Evolutionary conservation across 306 rosid genomes (phyloP), one percentile per base, ranked within the genome.

Genomic region (Quercus rubra): DNA sequence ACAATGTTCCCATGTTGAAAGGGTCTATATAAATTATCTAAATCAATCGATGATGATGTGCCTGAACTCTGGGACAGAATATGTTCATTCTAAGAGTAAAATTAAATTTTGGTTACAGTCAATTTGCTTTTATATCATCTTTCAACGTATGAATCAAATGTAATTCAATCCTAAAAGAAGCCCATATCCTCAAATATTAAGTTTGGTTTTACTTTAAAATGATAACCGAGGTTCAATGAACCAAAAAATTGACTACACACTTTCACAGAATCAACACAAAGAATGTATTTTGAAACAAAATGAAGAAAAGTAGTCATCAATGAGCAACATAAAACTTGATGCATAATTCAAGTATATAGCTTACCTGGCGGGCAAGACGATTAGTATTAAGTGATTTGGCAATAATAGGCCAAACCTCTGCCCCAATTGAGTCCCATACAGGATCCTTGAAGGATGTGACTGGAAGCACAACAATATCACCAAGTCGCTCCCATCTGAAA

Each of bases 361-460:
- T 87, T 83, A 91, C 98, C 71, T 91, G 99, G 81, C 90, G 96
- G 70, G 97, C 97, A 80, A 93, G 97, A 55, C 94, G 91, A 57
- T 43, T 73, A 51, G 93, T 80, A 88, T 90, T 92, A 46, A 95
- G 94, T 59, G 93, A 89, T 80, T 88, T 89, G 67, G 96, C 91
- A 85, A 91, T 77, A 71, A 82, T 61, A 73, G 83, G 92, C 99
- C 99, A 95, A 74, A 95, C 88, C 72, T 89, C 99, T 74, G 78
- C 80, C 55, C 83, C 89, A 55, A 91, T 67, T 66, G 96, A 84
- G 79, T 84, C 87, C 98, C 99, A 91, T 69, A 83, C 33, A 51
- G 89, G 86, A 88, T 87, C 87, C 86, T 86, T 91, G 83, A 95
- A 92, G 51, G 96, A 89, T 76, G 90, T 82, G 57, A 66, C 59